Evolutionary conservation across 2,329 filamentous ascomycete genomes (phyloP), one percentile per base, ranked within the genome.

Genomic region (Didymella lethalis): DNA sequence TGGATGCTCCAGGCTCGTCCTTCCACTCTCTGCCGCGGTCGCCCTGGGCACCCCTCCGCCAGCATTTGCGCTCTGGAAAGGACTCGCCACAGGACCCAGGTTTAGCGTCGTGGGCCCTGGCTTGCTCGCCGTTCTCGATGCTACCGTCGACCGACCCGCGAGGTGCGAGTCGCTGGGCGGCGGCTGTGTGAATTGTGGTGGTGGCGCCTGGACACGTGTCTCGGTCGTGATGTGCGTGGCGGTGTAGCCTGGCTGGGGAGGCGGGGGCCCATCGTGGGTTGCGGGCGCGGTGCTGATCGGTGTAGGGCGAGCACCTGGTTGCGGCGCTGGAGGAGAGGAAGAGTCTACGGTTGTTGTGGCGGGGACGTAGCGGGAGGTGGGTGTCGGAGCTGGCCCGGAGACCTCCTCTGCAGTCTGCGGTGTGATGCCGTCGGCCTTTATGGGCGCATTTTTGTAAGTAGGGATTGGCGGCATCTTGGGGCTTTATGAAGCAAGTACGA

Each of bases 381-480:
- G 73, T 29, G 76, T 78, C 45, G 75, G 77, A 14, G 71, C 70
- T 54, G 68, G 65, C 52, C 67, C 65, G n/a, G 66, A 63, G 6
- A 61, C 63, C 49, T 65, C 54, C 31, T 68, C 63, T 4, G 78
- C 63, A 4, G 78, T 80, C 57, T 78, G 72, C 3, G 77, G 76
- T 1, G 76, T 78, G 25, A 73, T 57, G 32, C 73, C 77, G 41
- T 65, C 61, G 57, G 70, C 64, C 69, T 80, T 80, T 62, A 83
- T 82, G 51, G 81, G 81, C 25, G 77, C 77, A 63, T 82, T 74
- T 55, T 78, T 78, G 75, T 82, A 79, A 54, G 82, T 75, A 43
- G 74, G 79, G 44, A 83, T 78, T 12, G 80, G 80, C 12, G 80
- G 79, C 81, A 83, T 83, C 11, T 40, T 77, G 57, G 20, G 29